These are phyloP conservation scores for Gossypium davidsonii DNA, from an alignment of 441 rosid genomes.

Conservation along the genomic window DNA sequence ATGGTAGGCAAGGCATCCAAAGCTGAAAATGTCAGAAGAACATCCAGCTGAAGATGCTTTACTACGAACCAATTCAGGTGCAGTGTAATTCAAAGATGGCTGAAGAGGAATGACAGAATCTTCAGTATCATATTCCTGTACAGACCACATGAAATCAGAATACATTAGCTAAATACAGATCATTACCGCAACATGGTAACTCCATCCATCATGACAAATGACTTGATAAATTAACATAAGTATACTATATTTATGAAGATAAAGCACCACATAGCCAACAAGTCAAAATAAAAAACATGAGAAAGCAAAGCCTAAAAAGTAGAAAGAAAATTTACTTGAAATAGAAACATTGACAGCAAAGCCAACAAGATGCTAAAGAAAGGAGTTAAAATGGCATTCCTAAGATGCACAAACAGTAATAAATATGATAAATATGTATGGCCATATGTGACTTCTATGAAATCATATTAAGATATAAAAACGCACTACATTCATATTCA, in stretches of 20 bases:
- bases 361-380: not conserved
- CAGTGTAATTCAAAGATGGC: constrained; percentile 84
- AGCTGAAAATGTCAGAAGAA: constrained; percentile 81
- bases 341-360: not conserved
- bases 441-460: not conserved
- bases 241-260: not conserved
- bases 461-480: not conserved
- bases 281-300: not conserved
- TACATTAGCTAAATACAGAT: constrained; percentile 1
- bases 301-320: not conserved
- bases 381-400: not conserved
- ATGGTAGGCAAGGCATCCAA: constrained; percentile 85
- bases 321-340: not conserved
- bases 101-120: constrained; percentile 86
- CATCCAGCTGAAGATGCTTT: constrained; percentile 59
- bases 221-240: not conserved
- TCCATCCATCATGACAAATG: not conserved
- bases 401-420: not conserved
- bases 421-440: not conserved
- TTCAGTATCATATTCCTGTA: constrained; percentile 92
- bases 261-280: not conserved
- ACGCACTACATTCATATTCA: not conserved
- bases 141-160: constrained; percentile 17
- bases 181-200: not conserved
- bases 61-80: constrained; percentile 86